Evolutionary conservation across 441 rosid species (phyloP), one percentile per base, ranked within the genome.

Genomic region (Croton laevigatus): DNA sequence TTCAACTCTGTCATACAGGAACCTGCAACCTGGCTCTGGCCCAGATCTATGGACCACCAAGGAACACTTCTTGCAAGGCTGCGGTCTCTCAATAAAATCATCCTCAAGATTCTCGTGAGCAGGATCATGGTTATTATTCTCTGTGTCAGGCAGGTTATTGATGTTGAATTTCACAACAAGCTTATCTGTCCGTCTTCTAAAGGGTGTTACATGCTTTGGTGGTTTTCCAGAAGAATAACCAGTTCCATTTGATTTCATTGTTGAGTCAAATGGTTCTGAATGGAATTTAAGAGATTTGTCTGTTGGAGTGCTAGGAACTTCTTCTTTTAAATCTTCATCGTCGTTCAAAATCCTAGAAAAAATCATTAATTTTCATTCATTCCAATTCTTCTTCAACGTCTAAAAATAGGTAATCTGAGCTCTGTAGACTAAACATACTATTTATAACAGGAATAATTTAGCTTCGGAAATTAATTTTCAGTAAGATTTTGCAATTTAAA

Each of bases 1-100:
- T 79, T 96, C 97, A 37, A 83, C 86, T 82, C 87, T 85, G 76
- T 96, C 91, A 78, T 87, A 88, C 98, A 93, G 87, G 83, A 86
- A 93, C 75, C 94, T 87, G 81, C 97, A 93, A 77, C 95, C 91
- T 62, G 86, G 85, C 78, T 88, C 83, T 65, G 88, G 99, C 60
- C 96, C 87, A 73, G 86, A 71, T 73, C 76, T 82, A 76, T 79
- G 87, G 70, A 91, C 69, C 53, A 71, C 77, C 74, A 96, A 65
- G 61, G 91, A 90, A 81, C 94, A 93, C 79, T 82, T 85, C 55
- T 73, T 81, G 51, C 62, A 77, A 10, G 97, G 85, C 57, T 82
- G 89, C 75, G 86, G 88, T 85, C 85, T 89, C 86, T 83, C 87
- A 68, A 93, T 86, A 59, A 95, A 69, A 68, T 87, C 96, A 80